These are phyloP conservation scores for Leucosporidium creatinivorum DNA, from an alignment of 768 basidiomycete species.

Conservation along the genomic window DNA sequence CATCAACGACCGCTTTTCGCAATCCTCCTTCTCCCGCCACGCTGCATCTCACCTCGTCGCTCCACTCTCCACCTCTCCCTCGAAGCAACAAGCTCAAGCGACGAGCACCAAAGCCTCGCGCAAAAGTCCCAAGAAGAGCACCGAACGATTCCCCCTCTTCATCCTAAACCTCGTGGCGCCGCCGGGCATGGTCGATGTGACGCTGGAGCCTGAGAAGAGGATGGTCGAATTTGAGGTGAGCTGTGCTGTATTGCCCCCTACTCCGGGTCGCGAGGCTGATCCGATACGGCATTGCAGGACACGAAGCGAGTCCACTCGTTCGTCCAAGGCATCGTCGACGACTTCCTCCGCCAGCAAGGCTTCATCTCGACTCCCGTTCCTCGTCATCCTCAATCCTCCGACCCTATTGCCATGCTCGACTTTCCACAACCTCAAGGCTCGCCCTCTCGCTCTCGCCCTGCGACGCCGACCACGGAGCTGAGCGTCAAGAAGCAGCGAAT, in stretches of 20 bases:
- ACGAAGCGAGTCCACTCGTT: constrained; percentile 6
- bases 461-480: too few species aligned
- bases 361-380: constrained; percentile 50
- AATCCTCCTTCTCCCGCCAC: constrained; percentile 34
- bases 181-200: constrained; percentile 62
- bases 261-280: background rate
- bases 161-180: constrained; percentile 69
- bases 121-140: constrained; percentile 25
- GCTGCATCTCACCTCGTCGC: constrained; percentile 18
- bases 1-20: constrained; percentile 59
- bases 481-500: too few species aligned
- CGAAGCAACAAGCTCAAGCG: background rate
- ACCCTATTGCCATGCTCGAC: too few species aligned
- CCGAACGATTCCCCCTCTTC: constrained; percentile 71
- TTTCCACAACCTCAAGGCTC: too few species aligned
- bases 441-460: too few species aligned
- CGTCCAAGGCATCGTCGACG: constrained; percentile 8
- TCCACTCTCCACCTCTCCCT: background rate
- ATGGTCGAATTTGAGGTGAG: constrained; percentile 61
- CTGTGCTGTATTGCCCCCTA: constrained; percentile 4
- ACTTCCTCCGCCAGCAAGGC: constrained; percentile 47
- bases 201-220: constrained; percentile 69
- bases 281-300: background rate
- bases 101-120: background rate
- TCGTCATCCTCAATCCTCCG: background rate